phyloP scores from a whole-genome alignment of 2,329 filamentous ascomycete species.

The Nemania sp. region DNA sequence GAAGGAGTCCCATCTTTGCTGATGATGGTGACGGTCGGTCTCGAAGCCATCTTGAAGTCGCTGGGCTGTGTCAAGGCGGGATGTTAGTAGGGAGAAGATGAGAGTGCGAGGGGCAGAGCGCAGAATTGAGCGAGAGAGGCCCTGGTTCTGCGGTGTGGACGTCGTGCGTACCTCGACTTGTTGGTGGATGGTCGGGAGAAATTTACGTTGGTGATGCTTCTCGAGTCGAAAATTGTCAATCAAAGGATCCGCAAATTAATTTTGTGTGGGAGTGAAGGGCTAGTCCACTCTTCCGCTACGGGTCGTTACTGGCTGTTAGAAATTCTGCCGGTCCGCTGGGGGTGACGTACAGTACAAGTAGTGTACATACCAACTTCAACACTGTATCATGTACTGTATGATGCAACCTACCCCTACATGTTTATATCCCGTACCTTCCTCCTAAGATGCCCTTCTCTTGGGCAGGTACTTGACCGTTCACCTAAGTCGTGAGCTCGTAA shows the following conservation, averaged over 20 bases:
- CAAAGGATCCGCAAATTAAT: slow-evolving; percentile 36
- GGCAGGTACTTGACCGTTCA: too few species aligned
- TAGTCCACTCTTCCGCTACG: slow-evolving; percentile 32
- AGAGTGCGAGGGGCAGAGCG: background rate
- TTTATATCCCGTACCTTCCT: too few species aligned
- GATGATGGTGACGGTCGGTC: slow-evolving; percentile 97
- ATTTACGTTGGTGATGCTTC: slow-evolving; percentile 26
- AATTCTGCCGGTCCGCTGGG: background rate
- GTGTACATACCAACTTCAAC: too few species aligned
- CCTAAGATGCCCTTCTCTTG: too few species aligned
- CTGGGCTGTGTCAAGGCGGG: slow-evolving; percentile 29
- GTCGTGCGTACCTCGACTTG: slow-evolving; percentile 38
- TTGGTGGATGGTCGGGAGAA: slow-evolving; percentile 35
- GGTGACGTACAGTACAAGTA: too few species aligned
- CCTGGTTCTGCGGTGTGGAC: slow-evolving; percentile 6
- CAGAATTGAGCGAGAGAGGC: slow-evolving; percentile 2
- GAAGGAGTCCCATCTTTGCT: slow-evolving; percentile 92
- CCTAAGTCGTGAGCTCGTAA: background rate
- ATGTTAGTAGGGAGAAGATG: slow-evolving; percentile 26
- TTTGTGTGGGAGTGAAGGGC: slow-evolving; percentile 41
- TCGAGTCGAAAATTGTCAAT: slow-evolving; percentile 28
- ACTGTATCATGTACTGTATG: too few species aligned
- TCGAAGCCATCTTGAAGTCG: slow-evolving; percentile 77
- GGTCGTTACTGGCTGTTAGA: slow-evolving; percentile 5
- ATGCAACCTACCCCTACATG: too few species aligned